phyloP scores from a whole-genome alignment of 1,284 basidiomycete species.

The Ustilago curta region DNA sequence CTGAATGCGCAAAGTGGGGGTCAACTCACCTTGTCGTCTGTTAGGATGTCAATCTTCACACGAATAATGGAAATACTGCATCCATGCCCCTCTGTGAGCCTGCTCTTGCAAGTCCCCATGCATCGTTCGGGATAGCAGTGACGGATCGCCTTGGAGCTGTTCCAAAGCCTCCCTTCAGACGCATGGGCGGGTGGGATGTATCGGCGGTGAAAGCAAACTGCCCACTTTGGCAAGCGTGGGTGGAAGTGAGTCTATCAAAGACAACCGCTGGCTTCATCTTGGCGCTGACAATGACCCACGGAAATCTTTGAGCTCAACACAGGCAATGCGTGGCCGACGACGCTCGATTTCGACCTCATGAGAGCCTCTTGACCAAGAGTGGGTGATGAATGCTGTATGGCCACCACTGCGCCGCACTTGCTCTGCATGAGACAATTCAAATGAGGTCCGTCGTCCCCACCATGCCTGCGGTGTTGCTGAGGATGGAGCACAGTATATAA shows the following conservation, averaged over 20 bases:
- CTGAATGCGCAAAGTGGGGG: neutral
- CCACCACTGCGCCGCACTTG: neutral
- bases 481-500: neutral
- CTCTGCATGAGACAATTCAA: neutral
- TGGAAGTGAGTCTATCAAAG: neutral
- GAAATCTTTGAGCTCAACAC: neutral
- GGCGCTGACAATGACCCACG: neutral
- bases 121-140: neutral
- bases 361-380: neutral
- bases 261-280: slow-evolving; percentile 2
- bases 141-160: neutral
- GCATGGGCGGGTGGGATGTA: neutral
- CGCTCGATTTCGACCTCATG: neutral
- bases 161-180: neutral
- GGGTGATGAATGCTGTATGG: slow-evolving; percentile 2
- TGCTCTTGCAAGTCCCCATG: slow-evolving; percentile 1
- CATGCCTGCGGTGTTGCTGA: neutral
- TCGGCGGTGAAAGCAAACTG: neutral
- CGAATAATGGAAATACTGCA: neutral
- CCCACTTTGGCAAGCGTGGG: neutral
- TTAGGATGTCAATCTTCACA: neutral
- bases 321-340: neutral
- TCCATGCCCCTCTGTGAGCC: neutral
- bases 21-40: neutral
- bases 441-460: slow-evolving; percentile 3